phyloP scores from a whole-genome alignment of 2,329 filamentous ascomycete genomes.

The Colletotrichum sansevieriae region DNA sequence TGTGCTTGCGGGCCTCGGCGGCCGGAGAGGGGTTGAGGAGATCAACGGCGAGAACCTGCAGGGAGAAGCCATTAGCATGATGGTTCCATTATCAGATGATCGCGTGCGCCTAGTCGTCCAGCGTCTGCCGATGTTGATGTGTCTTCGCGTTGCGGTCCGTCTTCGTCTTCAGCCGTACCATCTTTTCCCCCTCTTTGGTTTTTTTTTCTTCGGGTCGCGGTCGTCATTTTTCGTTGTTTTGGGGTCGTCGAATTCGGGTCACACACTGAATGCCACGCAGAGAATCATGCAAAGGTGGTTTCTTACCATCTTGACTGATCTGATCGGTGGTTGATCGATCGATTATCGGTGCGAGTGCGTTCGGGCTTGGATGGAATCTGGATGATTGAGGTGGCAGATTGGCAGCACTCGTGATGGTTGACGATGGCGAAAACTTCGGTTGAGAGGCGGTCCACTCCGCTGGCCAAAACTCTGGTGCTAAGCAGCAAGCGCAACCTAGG shows the following conservation, averaged over 20 bases:
- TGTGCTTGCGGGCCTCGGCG: conserved; percentile 99
- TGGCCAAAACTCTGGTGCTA: conserved; percentile 45
- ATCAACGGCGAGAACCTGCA: conserved; percentile 99
- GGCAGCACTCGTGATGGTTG: conserved; percentile 58
- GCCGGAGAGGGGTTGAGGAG: conserved; percentile 98
- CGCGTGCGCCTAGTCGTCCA: conserved; percentile 28
- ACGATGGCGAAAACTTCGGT: conserved; percentile 63
- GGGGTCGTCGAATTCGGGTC: conserved; percentile 28
- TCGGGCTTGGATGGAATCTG: conserved; percentile 63
- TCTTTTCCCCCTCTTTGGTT: conserved; percentile 35
- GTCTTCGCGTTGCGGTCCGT: conserved; percentile 28
- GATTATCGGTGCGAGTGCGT: conserved; percentile 61
- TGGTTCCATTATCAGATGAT: conserved; percentile 41
- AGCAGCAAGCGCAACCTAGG: conserved; percentile 53
- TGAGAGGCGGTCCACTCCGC: neutral
- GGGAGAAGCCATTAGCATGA: conserved; percentile 45
- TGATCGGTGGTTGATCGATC: conserved; percentile 51
- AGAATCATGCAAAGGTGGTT: conserved; percentile 41
- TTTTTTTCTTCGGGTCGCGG: conserved; percentile 38
- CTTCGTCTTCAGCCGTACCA: conserved; percentile 34
- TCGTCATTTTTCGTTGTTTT: conserved; percentile 42
- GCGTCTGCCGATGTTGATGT: conserved; percentile 4
- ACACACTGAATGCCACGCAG: conserved; percentile 37
- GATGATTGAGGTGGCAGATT: conserved; percentile 55
- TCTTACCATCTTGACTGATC: conserved; percentile 80